Percentiles rank a stretch among this genome's conserved stretches.
Evolutionary conservation across 2,329 filamentous ascomycete species (phyloP).

Genomic region (Penicillium sp.): DNA sequence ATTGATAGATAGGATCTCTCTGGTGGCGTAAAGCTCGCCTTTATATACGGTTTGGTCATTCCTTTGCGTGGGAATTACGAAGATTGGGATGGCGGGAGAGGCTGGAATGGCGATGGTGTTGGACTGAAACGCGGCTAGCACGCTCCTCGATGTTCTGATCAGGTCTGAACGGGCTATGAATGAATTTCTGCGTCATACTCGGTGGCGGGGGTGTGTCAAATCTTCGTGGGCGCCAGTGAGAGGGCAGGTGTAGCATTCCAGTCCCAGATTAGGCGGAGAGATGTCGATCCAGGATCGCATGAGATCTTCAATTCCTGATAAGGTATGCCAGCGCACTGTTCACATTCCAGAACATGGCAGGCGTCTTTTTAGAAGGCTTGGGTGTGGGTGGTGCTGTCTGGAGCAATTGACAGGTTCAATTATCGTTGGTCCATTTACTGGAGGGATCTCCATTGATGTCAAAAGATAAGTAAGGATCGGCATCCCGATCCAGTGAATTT

Average conservation of each 20-base stretch:
- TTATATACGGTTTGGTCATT: conserved; percentile 8
- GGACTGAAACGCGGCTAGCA: conserved; percentile 15
- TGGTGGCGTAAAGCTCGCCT: neutral
- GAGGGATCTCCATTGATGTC: conserved; percentile 1
- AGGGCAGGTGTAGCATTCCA: conserved; percentile 19
- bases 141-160: neutral
- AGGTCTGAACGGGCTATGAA: conserved; percentile 5
- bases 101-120: conserved; percentile 13
- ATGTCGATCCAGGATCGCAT: conserved; percentile 15
- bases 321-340: conserved; percentile 13
- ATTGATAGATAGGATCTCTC: neutral
- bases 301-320: neutral
- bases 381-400: neutral
- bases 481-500: neutral
- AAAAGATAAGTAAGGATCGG: neutral
- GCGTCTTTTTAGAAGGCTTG: conserved; percentile 10
- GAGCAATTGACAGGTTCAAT: neutral
- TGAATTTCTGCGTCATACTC: conserved; percentile 17
- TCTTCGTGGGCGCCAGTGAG: conserved; percentile 2
- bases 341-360: conserved; percentile 21
- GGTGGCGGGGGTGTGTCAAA: conserved; percentile 16
- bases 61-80: conserved; percentile 1
- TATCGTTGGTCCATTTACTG: conserved; percentile 2
- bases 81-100: conserved; percentile 23
- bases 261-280: neutral